Evolutionary conservation across 352 stramenopile genomes (phyloP), one percentile per base, ranked within the genome.

Genomic region (Globisporangium mamillatum): DNA sequence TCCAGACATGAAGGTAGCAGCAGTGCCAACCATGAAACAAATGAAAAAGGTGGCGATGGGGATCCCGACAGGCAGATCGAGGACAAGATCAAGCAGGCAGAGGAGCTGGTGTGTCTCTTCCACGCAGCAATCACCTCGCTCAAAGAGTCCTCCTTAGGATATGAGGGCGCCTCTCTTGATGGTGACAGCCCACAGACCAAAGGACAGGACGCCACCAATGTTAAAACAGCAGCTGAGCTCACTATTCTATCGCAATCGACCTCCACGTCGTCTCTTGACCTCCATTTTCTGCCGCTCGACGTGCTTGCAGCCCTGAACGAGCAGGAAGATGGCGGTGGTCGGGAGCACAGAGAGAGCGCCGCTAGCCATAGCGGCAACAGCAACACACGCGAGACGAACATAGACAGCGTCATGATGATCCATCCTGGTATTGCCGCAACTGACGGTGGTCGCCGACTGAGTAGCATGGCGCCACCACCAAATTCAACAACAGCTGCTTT

Each of bases 201-300:
- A 27, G n/a, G 9, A 7, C 18, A 12, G 12, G 29, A 16, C 18
- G 9, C 18, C 8, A 25, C 34, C 8, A 2, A 20, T n/a, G n/a
- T 14, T 54, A n/a, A 8, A 50, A 6, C 4, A 32, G n/a, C 12
- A 53, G 44, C 18, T 18, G 25, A 34, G 46, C 20, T 55, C 18
- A 66, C 14, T 20, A 16, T 25, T 7, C 4, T 68, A 18, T 34
- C 60, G 1, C 67, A 72, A 14, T 60, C 67, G 34, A 72, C 67
- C 53, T 68, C 67, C 29, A 72, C 61, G 16, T 68, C 67, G 18
- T 72, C 67, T 0, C 67, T 72, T 48, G 60, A 72, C 14, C 67
- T 72, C 4, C 61, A 60, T 18, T 32, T 66, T 9, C 50, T 71
- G 52, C 66, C 66, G n/a, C 67, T 63, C 14, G 36, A 67, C 44